phyloP scores from a whole-genome alignment of 257 asterid species.

The Echium plantagineum region DNA sequence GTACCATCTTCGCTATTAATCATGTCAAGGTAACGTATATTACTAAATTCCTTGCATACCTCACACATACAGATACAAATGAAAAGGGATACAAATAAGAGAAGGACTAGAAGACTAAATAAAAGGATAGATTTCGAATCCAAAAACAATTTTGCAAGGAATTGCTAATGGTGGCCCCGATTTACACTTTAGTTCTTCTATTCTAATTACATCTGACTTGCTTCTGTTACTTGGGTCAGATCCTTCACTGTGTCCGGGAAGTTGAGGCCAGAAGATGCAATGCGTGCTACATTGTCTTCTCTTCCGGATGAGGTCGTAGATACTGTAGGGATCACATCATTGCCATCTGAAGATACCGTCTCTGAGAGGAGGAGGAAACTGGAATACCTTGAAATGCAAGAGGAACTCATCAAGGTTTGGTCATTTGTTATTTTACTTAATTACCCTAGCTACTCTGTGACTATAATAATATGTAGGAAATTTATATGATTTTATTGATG shows the following conservation, averaged over 20 bases:
- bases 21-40: constrained; percentile 53
- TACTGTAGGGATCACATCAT: constrained; percentile 62
- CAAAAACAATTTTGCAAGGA: background rate
- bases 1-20: constrained; percentile 87
- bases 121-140: background rate
- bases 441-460: background rate
- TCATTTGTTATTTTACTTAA: constrained; percentile 5
- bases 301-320: constrained; percentile 95
- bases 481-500: background rate
- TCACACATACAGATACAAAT: background rate
- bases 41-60: too few relatives aligned
- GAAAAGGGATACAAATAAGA: background rate
- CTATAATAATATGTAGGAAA: background rate
- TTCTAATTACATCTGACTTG: constrained; percentile 14
- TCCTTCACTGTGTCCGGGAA: constrained; percentile 76
- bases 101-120: background rate
- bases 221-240: constrained; percentile 28
- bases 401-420: constrained; percentile 75
- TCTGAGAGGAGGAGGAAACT: constrained; percentile 86
- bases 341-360: constrained; percentile 83
- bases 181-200: background rate
- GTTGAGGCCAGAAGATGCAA: constrained; percentile 75
- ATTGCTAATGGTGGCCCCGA: background rate
- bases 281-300: constrained; percentile 70
- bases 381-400: constrained; percentile 86